Percentiles rank a stretch among this genome's conserved stretches.
Conservation (phyloP, 768 basidiomycete genomes). For the Leccinum variicolor region DNA sequence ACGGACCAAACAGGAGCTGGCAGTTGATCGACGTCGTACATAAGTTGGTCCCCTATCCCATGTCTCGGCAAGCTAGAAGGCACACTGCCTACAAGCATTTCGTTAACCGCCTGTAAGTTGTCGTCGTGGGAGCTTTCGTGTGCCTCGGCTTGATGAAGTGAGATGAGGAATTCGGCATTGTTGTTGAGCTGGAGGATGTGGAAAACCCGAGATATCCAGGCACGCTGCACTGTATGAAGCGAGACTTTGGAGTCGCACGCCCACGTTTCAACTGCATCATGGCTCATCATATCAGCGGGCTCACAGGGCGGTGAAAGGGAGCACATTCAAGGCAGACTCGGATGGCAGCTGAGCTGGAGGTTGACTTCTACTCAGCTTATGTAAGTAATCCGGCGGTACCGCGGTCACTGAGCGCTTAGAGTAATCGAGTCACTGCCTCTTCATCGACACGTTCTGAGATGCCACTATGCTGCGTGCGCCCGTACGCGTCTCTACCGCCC, state of each 20-base stretch:
- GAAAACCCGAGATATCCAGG: background rate
- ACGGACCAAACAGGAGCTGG: background rate
- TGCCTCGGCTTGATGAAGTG: background rate
- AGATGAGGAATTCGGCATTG: background rate
- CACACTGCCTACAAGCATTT: background rate
- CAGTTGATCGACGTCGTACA: background rate
- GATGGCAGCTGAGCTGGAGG: no score
- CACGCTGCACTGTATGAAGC: background rate
- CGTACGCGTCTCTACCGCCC: conserved; percentile 5
- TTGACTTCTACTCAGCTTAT: background rate
- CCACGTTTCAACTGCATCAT: background rate
- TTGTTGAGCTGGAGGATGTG: background rate
- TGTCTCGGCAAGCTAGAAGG: background rate
- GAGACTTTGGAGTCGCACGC: background rate
- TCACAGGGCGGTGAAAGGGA: no score
- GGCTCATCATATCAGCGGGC: no score
- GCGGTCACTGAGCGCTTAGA: conserved; percentile 1
- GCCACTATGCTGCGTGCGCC: conserved; percentile 51
- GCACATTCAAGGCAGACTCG: no score
- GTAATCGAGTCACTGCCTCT: background rate
- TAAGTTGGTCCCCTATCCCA: background rate
- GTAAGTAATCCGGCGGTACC: background rate
- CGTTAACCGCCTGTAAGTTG: background rate
- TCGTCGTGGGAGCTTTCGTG: background rate
- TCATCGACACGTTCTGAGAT: conserved; percentile 27